Evolutionary conservation across 2,329 filamentous ascomycete genomes (phyloP).

Genomic region (Sporothrix phasma): DNA sequence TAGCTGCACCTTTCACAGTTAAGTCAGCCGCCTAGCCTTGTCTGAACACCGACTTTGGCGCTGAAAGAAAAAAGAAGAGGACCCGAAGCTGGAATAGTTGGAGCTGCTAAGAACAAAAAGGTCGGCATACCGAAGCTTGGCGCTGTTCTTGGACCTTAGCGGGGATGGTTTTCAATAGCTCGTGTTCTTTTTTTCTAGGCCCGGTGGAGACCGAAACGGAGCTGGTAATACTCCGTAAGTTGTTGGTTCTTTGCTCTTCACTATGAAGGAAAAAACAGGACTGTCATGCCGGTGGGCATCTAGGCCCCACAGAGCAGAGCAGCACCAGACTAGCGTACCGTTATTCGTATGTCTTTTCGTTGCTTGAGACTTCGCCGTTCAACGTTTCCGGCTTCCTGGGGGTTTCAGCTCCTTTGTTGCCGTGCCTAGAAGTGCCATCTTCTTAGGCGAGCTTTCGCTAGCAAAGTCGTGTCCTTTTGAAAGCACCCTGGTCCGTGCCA

Average conservation of each 20-base stretch:
- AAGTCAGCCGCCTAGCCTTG: background rate
- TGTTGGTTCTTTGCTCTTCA: background rate
- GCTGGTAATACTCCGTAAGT: no score
- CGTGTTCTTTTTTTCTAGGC: background rate
- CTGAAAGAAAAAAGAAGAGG: background rate
- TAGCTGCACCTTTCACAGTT: background rate
- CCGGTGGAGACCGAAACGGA: no score
- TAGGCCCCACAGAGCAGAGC: background rate
- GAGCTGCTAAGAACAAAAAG: background rate
- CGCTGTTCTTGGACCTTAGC: no score
- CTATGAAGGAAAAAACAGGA: background rate
- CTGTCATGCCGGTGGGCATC: background rate
- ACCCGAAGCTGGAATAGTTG: background rate
- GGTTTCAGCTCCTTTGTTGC: background rate
- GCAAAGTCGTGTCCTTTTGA: no score
- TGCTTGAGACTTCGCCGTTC: no score
- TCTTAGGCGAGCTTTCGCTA: no score
- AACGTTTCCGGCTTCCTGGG: background rate
- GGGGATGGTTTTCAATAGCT: background rate
- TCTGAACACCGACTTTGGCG: background rate
- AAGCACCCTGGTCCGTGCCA: no score
- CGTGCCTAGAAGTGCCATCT: no score
- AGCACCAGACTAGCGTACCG: no score
- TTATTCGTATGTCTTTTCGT: background rate
- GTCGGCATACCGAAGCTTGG: background rate